phyloP scores from a whole-genome alignment of 176 grass and related monocot species.

The Musa schizocarpa region DNA sequence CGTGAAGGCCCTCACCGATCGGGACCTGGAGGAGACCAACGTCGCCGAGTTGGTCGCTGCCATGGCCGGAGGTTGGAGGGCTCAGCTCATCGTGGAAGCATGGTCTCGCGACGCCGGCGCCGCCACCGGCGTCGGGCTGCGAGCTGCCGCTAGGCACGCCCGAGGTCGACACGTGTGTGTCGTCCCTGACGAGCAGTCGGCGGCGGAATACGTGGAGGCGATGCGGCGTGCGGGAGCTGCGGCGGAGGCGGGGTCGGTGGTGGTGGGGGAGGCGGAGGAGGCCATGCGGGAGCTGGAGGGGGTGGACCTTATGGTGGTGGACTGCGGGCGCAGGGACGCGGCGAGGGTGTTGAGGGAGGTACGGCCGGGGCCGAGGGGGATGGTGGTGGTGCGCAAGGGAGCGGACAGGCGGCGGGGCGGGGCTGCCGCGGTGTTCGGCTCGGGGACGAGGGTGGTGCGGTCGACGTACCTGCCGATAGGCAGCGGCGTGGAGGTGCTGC shows the following conservation, averaged over 20 bases:
- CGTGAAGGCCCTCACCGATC: conserved; percentile 20
- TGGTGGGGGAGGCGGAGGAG: conserved; percentile 17
- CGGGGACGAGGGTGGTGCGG: conserved; percentile 43
- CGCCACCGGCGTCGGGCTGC: conserved; percentile 30
- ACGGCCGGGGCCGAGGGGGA: conserved; percentile 36
- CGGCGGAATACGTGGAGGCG: neutral
- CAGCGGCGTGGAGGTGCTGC: conserved; percentile 52
- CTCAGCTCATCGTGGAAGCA: conserved; percentile 55
- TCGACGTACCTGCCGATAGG: conserved; percentile 50
- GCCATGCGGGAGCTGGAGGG: conserved; percentile 35
- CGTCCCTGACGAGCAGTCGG: neutral
- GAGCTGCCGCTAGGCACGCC: conserved; percentile 16
- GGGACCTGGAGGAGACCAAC: conserved; percentile 12
- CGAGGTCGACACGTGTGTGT: conserved; percentile 3
- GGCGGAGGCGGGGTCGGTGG: conserved; percentile 12
- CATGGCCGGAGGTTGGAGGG: conserved; percentile 52
- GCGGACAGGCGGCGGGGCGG: neutral
- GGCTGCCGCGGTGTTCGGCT: conserved; percentile 12
- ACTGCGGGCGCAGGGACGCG: conserved; percentile 33
- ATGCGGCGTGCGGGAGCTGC: conserved; percentile 1
- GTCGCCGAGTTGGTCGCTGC: conserved; percentile 48
- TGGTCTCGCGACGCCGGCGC: neutral
- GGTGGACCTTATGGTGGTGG: conserved; percentile 47
- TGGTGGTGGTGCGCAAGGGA: conserved; percentile 45
- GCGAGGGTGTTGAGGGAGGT: conserved; percentile 30